Conservation (phyloP, 164 flowering plant genomes). For the Malania oleifera region DNA sequence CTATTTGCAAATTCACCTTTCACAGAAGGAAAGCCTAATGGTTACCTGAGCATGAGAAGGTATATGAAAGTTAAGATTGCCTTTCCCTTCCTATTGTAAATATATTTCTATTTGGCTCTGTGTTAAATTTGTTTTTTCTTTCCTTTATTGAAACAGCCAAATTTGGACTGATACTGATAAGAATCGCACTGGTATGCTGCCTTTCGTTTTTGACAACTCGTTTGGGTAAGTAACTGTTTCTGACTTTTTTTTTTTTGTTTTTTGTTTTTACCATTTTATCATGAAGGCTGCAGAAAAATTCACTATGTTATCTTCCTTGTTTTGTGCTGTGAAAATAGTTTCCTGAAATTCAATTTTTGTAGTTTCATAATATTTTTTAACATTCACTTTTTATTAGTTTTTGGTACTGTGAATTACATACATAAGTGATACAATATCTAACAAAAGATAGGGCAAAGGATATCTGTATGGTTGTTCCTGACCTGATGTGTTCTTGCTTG, state of each 20-base stretch:
- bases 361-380: neutral
- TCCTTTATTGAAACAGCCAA: conserved; percentile 52
- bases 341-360: neutral
- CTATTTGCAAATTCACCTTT: conserved; percentile 98
- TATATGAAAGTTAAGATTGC: conserved; percentile 12
- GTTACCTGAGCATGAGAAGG: conserved; percentile 98
- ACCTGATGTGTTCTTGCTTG: too few relatives aligned
- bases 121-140: conserved; percentile 12
- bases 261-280: neutral
- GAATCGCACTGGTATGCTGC: conserved; percentile 96
- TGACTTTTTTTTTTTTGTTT: neutral
- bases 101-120: neutral
- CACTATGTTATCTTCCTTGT: neutral
- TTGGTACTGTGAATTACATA: neutral
- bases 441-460: too few relatives aligned
- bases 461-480: too few relatives aligned
- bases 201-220: conserved; percentile 93
- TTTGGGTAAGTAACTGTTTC: conserved; percentile 97
- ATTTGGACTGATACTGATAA: conserved; percentile 95
- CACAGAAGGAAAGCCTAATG: conserved; percentile 96
- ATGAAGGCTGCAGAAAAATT: neutral
- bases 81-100: conserved; percentile 1
- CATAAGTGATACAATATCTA: neutral
- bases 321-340: neutral
- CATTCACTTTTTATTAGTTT: neutral